These are phyloP conservation scores for Graphilbum sp. DNA, from an alignment of 2,329 filamentous ascomycete genomes.

Conservation along the genomic window DNA sequence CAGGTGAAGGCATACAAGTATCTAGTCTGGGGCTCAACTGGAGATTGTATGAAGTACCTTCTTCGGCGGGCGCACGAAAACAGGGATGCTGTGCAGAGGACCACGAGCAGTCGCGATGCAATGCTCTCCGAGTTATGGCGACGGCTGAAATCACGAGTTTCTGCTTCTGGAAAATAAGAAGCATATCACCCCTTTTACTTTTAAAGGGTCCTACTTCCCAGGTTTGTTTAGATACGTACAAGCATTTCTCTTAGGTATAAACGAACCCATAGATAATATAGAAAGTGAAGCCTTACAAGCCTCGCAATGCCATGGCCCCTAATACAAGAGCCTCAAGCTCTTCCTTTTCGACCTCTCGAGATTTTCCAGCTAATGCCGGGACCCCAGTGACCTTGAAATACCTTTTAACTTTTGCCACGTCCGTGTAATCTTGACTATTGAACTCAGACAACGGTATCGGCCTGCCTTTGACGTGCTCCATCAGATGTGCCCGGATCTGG, in stretches of 20 bases:
- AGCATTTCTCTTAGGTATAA: too few species aligned
- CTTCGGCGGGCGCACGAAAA: conserved; percentile 59
- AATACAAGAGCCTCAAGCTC: conserved; percentile 56
- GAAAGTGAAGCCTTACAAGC: too few species aligned
- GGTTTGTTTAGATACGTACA: too few species aligned
- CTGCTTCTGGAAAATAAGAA: not conserved
- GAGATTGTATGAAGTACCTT: conserved; percentile 78
- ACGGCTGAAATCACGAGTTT: conserved; percentile 23
- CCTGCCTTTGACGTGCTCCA: conserved; percentile 42
- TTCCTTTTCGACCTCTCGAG: conserved; percentile 23
- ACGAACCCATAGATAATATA: too few species aligned
- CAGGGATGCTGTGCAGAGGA: conserved; percentile 50
- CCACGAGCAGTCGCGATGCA: conserved; percentile 42
- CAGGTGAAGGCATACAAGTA: conserved; percentile 48
- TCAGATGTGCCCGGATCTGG: conserved; percentile 42
- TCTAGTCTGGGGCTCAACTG: conserved; percentile 51
- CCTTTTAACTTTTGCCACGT: conserved; percentile 58
- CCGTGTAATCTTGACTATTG: conserved; percentile 32
- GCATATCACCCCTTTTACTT: too few species aligned
- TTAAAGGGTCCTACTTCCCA: too few species aligned
- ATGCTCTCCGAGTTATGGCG: conserved; percentile 46
- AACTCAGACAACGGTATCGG: conserved; percentile 44
- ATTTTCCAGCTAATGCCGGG: conserved; percentile 21
- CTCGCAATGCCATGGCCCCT: conserved; percentile 63
- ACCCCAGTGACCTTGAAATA: conserved; percentile 66